Evolutionary conservation across 192 early-diverging fungal genomes (phyloP), one percentile per base, ranked within the genome.

Genomic region (Podila epicladia): DNA sequence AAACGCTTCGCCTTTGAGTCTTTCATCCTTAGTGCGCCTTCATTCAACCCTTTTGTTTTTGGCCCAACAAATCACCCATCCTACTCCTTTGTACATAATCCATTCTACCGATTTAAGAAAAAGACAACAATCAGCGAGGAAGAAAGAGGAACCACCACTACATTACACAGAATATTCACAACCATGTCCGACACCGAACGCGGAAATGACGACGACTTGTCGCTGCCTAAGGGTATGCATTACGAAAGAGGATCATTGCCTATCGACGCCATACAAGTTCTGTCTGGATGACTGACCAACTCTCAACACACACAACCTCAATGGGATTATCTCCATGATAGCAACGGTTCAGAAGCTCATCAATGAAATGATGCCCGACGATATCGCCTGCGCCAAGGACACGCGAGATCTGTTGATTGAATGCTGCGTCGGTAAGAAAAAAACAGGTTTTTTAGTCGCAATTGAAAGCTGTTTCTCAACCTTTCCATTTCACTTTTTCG

Each of bases 261-360:
- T 37, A 4, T 37, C 35, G 35, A 49, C 24, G 20, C 17, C 41
- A 26, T n/a, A 13, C 35, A 17, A 15, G 9, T 33, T 48, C 35
- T 69, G 35, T 29, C 22, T 26, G 19, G n/a, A 17, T 60, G 38
- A 26, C 24, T 45, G 17, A n/a, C 33, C n/a, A 38, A 24, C n/a
- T 38, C 19, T 12, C 35, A 45, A 45, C 41, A 12, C 22, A 19
- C n/a, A 62, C 11, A 65, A 50, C 19, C n/a, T 63, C 32, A 41
- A 73, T 20, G 15, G 38, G 49, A n/a, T 24, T 61, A 15, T 29
- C 13, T 37, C n/a, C 12, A 26, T 20, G 8, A 64, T 82, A 91
- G 96, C 96, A 11, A 98, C 96, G 24, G 95, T 99, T 26, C 90
- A 93, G 69, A 98, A 98, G 80, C 88, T 99, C 49, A 97, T 99